Evolutionary conservation across 192 early-diverging fungal genomes (phyloP), one percentile per base, ranked within the genome.

Genomic region (Dissophora ornata): DNA sequence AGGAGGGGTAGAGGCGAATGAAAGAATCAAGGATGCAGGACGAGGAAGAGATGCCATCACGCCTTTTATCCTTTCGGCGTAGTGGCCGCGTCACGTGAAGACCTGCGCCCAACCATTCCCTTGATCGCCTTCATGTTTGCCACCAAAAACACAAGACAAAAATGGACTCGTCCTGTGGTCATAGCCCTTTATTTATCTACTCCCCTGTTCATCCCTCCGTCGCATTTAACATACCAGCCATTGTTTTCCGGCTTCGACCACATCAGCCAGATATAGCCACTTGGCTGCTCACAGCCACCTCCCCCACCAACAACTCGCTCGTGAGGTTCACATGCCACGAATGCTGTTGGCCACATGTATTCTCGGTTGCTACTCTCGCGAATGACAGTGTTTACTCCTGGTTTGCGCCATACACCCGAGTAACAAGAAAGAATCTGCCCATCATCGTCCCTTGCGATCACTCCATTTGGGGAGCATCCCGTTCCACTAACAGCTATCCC

Each of bases 221-320:
- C 62, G 26, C 62, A 63, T 16, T 29, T 10, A 30, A 63, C 13
- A 29, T 1, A 1, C 62, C 62, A 63, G 16, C 62, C 62, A 53
- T 63, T 63, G 11, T 32, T 25, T 1, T 28, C 4, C 42, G 62
- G 62, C 22, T 44, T 63, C 38, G 49, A 44, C 2, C 1, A 4
- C 6, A 24, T 4, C 3, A 63, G 19, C 62, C 62, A 63, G 22
- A 41, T 63, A 53, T 25, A 26, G 1, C 62, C 62, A 18, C 38
- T 19, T 41, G 62, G 45, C 40, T 63, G 62, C 1, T 40, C 4
- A 29, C 62, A 63, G 4, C 11, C 25, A 5, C 62, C 62, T 42
- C 62, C 62, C 29, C 62, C 62, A 34, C 62, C 50, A 42, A 53
- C 36, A 15, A 63, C 62, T 11, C 26, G 62, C 24, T 63, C 46